Percentiles rank a stretch among this genome's conserved stretches.
These are phyloP conservation scores for Grosmannia penicillata DNA, from an alignment of 2,329 filamentous ascomycete genomes.

Conservation along the genomic window DNA sequence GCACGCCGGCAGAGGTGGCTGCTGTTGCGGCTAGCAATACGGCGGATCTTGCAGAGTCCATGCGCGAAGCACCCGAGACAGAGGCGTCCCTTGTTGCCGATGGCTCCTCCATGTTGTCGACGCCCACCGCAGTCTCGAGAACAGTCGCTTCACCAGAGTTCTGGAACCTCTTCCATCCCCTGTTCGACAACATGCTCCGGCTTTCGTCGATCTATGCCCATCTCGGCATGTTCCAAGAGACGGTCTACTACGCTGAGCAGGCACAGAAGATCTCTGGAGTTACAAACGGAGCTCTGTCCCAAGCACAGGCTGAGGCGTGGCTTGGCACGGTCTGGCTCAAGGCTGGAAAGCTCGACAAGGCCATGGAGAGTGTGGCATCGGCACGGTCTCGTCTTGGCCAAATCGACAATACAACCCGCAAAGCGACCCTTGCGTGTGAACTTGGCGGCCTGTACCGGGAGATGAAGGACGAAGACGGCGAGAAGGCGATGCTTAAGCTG, in stretches of 20 bases:
- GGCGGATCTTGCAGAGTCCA: background rate
- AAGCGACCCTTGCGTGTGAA: slow-evolving; percentile 35
- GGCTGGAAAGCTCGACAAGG: slow-evolving; percentile 43
- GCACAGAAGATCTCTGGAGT: slow-evolving; percentile 61
- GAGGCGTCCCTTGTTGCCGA: background rate
- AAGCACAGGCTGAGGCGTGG: slow-evolving; percentile 38
- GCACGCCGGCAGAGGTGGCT: background rate
- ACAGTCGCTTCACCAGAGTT: slow-evolving; percentile 38
- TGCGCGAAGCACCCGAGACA: background rate
- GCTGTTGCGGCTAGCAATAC: background rate
- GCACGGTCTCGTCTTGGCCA: slow-evolving; percentile 35
- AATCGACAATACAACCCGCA: slow-evolving; percentile 27
- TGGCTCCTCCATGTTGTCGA: background rate
- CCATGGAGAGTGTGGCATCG: slow-evolving; percentile 37
- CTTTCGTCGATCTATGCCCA: slow-evolving; percentile 69
- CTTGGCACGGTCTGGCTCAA: slow-evolving; percentile 39
- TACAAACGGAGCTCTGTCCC: slow-evolving; percentile 46
- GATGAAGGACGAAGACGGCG: slow-evolving; percentile 28
- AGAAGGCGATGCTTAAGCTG: slow-evolving; percentile 26
- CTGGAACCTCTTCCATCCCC: slow-evolving; percentile 63
- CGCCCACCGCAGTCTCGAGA: background rate
- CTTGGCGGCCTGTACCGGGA: slow-evolving; percentile 41
- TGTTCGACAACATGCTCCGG: slow-evolving; percentile 58
- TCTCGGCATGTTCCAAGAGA: slow-evolving; percentile 76
- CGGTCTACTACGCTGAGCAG: slow-evolving; percentile 75